Conservation (phyloP, 768 basidiomycete genomes). For the Lyophyllum atratum region DNA sequence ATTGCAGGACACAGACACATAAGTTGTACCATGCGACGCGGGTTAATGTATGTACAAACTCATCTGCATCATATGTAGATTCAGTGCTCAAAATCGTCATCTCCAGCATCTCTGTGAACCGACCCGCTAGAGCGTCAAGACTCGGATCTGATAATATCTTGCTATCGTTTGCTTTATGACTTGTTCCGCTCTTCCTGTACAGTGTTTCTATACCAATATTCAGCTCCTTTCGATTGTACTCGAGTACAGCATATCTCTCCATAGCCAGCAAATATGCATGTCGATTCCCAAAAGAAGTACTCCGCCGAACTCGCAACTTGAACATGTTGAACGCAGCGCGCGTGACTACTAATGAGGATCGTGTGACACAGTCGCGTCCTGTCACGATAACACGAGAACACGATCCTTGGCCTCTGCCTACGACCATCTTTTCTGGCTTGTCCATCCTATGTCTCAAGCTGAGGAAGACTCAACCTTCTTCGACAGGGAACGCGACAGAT, state of each 20-base stretch:
- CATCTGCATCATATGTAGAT: not conserved
- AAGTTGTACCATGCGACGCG: slow-evolving; percentile 22
- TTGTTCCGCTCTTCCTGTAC: too few relatives aligned
- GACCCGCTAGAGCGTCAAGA: slow-evolving; percentile 7
- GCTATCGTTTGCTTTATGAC: too few relatives aligned
- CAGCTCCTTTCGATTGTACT: too few relatives aligned
- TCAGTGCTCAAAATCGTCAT: not conserved
- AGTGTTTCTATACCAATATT: too few relatives aligned
- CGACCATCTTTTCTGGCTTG: not conserved
- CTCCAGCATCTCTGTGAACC: slow-evolving; percentile 24
- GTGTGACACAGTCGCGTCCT: not conserved
- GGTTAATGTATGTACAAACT: slow-evolving; percentile 23
- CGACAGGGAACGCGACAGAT: slow-evolving; percentile 75
- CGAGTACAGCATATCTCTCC: too few relatives aligned
- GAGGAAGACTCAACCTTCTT: slow-evolving; percentile 67
- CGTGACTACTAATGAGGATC: too few relatives aligned
- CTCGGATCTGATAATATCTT: too few relatives aligned
- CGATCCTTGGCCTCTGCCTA: not conserved
- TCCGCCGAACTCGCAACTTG: too few relatives aligned
- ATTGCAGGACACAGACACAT: slow-evolving; percentile 29
- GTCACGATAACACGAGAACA: not conserved
- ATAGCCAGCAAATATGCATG: too few relatives aligned
- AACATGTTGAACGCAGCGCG: too few relatives aligned
- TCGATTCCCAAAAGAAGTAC: too few relatives aligned
- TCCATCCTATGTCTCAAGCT: slow-evolving; percentile 31